phyloP scores from a whole-genome alignment of 1,284 basidiomycete genomes.

The Trichosporon faecale region DNA sequence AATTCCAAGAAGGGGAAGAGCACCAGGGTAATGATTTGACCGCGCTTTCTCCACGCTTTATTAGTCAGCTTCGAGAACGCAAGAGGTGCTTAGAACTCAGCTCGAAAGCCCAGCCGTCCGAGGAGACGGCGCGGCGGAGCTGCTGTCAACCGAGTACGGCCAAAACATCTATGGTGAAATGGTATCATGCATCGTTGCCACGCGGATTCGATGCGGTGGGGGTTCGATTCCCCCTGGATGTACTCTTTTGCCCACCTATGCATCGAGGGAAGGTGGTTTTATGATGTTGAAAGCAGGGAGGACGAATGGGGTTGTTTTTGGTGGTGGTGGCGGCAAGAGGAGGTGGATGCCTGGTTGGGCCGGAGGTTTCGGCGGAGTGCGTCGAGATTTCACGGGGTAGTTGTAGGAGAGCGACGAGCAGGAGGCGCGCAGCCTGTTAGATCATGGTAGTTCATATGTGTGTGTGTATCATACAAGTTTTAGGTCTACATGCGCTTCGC shows the following conservation, averaged over 20 bases:
- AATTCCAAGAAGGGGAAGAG: not conserved
- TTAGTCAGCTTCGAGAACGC: not conserved
- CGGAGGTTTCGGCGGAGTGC: not conserved
- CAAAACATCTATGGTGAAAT: not conserved
- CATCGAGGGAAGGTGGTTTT: not conserved
- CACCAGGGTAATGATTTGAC: not conserved
- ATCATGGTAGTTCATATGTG: not conserved
- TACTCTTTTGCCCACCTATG: not conserved
- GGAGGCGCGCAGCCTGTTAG: too few species aligned
- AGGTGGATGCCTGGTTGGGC: not conserved
- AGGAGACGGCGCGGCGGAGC: not conserved
- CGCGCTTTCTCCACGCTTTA: not conserved
- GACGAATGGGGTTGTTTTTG: not conserved
- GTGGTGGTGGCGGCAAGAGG: not conserved
- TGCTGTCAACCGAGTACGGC: not conserved
- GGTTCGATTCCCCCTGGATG: not conserved
- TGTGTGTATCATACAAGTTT: not conserved
- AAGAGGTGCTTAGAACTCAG: not conserved
- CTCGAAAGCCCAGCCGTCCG: not conserved
- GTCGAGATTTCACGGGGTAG: not conserved
- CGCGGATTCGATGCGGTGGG: not conserved
- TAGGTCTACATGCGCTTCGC: conserved; percentile 23
- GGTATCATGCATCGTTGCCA: not conserved
- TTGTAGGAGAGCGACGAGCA: too few species aligned
- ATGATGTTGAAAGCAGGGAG: not conserved